Evolutionary conservation across 169 alveolate genomes (phyloP).

Genomic region (Besnoitia besnoiti): DNA sequence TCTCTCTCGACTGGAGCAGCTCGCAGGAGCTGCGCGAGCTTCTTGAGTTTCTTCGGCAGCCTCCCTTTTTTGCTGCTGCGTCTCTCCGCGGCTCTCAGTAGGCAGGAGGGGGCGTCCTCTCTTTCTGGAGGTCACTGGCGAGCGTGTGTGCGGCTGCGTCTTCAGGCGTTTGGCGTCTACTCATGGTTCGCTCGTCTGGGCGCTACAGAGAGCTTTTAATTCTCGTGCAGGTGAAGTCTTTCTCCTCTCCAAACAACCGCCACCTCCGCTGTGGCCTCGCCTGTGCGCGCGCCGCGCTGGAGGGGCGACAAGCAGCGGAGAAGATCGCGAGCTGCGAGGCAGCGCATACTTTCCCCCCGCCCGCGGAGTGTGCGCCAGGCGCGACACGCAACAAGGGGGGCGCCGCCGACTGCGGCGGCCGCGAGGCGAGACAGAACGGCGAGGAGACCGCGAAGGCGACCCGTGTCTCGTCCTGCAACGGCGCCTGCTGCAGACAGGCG

Average conservation of each 20-base stretch:
- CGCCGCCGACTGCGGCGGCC: not conserved
- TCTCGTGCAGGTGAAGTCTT: constrained; percentile 48
- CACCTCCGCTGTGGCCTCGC: not conserved
- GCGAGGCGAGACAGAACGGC: not conserved
- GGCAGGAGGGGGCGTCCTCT: too few species aligned
- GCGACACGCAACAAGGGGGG: not conserved
- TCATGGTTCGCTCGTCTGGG: constrained; percentile 64
- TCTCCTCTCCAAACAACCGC: not conserved
- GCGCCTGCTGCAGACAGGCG: not conserved
- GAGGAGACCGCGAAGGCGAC: not conserved
- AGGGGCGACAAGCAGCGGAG: not conserved
- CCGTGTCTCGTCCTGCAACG: not conserved
- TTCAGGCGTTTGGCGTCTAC: constrained; percentile 71
- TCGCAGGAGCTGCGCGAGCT: too few species aligned
- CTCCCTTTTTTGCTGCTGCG: too few species aligned
- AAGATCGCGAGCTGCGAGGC: not conserved
- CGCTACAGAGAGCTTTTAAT: constrained; percentile 54
- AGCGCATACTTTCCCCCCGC: not conserved
- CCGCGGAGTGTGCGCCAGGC: not conserved
- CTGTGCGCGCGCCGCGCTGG: not conserved
- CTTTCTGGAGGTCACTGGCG: too few species aligned
- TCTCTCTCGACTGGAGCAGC: too few species aligned
- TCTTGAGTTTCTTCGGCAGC: too few species aligned
- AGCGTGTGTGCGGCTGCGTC: too few species aligned
- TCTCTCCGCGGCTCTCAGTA: too few species aligned